These are phyloP conservation scores for Linnemannia hyalina DNA, from an alignment of 192 early-diverging fungal species.

Conservation along the genomic window DNA sequence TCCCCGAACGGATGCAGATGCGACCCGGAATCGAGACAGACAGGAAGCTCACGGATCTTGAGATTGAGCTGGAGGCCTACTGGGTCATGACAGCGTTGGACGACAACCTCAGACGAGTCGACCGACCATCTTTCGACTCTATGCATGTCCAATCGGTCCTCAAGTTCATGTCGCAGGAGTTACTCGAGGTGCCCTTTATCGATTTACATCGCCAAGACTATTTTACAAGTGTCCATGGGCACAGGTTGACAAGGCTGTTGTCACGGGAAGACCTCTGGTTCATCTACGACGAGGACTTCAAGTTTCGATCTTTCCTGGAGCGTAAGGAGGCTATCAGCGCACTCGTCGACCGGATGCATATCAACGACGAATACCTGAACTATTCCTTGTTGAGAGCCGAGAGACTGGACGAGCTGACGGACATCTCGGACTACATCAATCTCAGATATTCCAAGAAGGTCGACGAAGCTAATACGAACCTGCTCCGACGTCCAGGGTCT, in stretches of 20 bases:
- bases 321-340: slow-evolving; percentile 67
- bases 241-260: slow-evolving; percentile 66
- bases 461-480: slow-evolving; percentile 27
- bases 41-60: slow-evolving; percentile 63
- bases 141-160: slow-evolving; percentile 43
- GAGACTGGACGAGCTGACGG: slow-evolving; percentile 73
- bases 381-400: slow-evolving; percentile 63
- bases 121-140: slow-evolving; percentile 24
- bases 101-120: slow-evolving; percentile 22
- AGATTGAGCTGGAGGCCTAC: slow-evolving; percentile 74
- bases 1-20: slow-evolving; percentile 95
- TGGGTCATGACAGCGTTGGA: slow-evolving; percentile 64
- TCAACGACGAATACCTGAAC: slow-evolving; percentile 62
- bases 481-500: slow-evolving; percentile 53
- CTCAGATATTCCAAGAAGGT: slow-evolving; percentile 62
- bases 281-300: slow-evolving; percentile 87
- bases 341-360: slow-evolving; percentile 61
- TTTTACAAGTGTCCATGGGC: slow-evolving; percentile 65
- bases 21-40: slow-evolving; percentile 61
- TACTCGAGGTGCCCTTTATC: slow-evolving; percentile 94
- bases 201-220: slow-evolving; percentile 88
- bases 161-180: slow-evolving; percentile 71
- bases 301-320: slow-evolving; percentile 79
- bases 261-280: slow-evolving; percentile 85
- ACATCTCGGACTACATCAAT: slow-evolving; percentile 77